phyloP scores from a whole-genome alignment of 345 rosid genomes.

The Crucihimalaya himalaica region DNA sequence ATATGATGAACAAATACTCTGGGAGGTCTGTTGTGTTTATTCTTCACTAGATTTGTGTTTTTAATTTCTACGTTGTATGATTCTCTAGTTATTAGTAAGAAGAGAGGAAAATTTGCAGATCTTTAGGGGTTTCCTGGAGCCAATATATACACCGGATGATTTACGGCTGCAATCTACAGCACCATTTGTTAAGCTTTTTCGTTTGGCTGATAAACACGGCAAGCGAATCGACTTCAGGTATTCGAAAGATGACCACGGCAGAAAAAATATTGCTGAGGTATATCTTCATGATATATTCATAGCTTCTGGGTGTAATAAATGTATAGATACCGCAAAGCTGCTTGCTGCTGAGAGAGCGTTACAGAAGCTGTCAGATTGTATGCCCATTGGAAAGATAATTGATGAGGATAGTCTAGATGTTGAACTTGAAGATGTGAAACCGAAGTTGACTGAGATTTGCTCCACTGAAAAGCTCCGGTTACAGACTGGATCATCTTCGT shows the following conservation, averaged over 20 bases:
- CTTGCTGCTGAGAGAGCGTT: constrained; percentile 55
- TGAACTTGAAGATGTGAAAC: not conserved
- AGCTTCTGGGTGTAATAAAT: constrained; percentile 46
- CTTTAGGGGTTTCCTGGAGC: constrained; percentile 61
- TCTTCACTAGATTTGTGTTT: not conserved
- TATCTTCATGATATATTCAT: constrained; percentile 49
- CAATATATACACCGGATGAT: constrained; percentile 44
- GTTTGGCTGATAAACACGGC: constrained; percentile 54
- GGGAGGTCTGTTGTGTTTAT: constrained; percentile 53
- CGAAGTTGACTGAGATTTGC: not conserved
- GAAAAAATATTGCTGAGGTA: constrained; percentile 40
- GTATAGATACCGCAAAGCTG: constrained; percentile 52
- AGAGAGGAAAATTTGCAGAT: constrained; percentile 31
- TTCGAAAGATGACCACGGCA: constrained; percentile 32
- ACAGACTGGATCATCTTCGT: constrained; percentile 45
- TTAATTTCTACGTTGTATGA: not conserved
- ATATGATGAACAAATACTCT: constrained; percentile 51
- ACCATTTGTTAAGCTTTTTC: constrained; percentile 41
- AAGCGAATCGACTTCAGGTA: constrained; percentile 48
- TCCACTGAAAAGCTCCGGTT: constrained; percentile 2
- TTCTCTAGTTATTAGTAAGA: not conserved
- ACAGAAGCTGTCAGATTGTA: constrained; percentile 38
- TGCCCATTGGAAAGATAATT: constrained; percentile 6
- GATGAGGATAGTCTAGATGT: not conserved
- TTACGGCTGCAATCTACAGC: constrained; percentile 40